Base-by-base conservation (phyloP, 345 rosid genomes). In the Hirschfeldia incana region DNA sequence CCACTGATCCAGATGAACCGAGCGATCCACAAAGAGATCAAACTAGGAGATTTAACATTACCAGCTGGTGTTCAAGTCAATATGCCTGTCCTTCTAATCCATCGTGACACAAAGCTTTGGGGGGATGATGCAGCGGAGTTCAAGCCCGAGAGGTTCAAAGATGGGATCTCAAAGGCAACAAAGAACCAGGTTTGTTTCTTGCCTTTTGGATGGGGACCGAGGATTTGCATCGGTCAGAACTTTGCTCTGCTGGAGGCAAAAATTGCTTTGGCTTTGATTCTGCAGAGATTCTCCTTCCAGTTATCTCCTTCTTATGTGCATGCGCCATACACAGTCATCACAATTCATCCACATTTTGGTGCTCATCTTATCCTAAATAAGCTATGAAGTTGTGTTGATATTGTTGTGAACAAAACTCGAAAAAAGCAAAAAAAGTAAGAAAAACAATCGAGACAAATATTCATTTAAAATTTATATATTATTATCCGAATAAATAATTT, bases 181-280 rank as follows among this genome's bases (percentile, higher is more conserved):
- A 86, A 84, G 49, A 88, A 78, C 73, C 87, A 85, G 4, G 73
- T 77, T 13, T 75, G 85, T 0, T 88, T 83, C 78, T 73, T 89
- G 5, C 85, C 90, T 1, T 91, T 91, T 8, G 86, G 85, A 6
- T 73, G 84, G 85, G 93, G 97, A 33, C 92, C 90, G 0, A 80
- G 91, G 82, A 73, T 26, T 6, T 92, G 94, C 80, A 74, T 89
- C 0, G 91, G 95, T 2, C 91, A 87, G 76, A 88, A 83, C 75
- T 92, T 88, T 26, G 86, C 97, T 1, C 27, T 88, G 75, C 21
- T 89, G 13, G 94, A 88, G 83, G 88, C 88, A 4, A 92, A 89
- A 78, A 11, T 84, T 57, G 89, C 84, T 0, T 11, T 92, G 5
- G 70, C 88, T 1, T 77, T 89, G 85, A 81, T 90, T 21, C 74